Conservation (phyloP, 208 protist species). For the Leishmania aethiopica region DNA sequence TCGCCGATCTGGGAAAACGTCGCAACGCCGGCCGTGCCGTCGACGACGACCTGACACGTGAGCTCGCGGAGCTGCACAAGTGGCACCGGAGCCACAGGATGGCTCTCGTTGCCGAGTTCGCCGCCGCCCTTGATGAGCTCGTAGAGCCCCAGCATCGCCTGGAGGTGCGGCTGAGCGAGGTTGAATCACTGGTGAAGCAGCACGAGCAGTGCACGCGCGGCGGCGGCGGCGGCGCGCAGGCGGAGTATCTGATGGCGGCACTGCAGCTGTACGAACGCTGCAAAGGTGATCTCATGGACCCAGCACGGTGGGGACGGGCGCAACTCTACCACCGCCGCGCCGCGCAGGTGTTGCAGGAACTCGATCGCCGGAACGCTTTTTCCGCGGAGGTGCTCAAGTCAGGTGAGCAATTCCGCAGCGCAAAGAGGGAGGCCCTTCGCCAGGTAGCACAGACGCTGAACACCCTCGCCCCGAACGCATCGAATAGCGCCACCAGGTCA, state of each 20-base stretch:
- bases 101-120: constrained; percentile 10
- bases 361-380: not conserved
- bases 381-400: constrained; percentile 2
- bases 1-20: constrained; percentile 19
- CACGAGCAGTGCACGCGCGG: not conserved
- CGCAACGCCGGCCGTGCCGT: not conserved
- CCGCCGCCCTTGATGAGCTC: constrained; percentile 8
- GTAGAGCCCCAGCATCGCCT: constrained; percentile 9
- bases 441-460: not conserved
- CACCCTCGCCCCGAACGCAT: not conserved
- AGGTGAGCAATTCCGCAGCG: not conserved
- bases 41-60: not conserved
- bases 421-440: not conserved
- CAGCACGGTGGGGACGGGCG: not conserved
- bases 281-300: not conserved
- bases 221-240: not conserved
- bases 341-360: constrained; percentile 3
- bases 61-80: constrained; percentile 1
- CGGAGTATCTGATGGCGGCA: not conserved
- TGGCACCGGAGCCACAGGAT: constrained; percentile 3
- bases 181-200: not conserved
- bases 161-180: not conserved
- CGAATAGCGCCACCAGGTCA: not conserved
- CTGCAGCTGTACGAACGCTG: constrained; percentile 7
- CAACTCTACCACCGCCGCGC: constrained; percentile 4